Base-by-base conservation (phyloP, 345 rosid species). In the Melastoma malabathricum region DNA sequence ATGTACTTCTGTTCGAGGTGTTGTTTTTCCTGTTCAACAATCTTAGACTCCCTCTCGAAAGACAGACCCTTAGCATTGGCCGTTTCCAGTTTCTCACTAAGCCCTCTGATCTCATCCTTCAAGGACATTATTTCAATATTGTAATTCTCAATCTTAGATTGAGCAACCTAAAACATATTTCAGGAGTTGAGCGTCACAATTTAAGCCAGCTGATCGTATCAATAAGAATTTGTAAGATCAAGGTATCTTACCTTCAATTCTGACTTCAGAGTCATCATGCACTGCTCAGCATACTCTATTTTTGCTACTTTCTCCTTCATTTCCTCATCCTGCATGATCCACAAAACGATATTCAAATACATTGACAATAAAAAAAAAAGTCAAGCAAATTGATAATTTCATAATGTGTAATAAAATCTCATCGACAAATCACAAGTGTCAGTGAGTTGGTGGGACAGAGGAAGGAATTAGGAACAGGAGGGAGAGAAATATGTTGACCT, bases 1-100 rank as follows among this genome's bases (percentile, higher is more conserved):
- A 60, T 67, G 70, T 88, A 93, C 73, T 71, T 88, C 54, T 85
- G 82, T 70, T 88, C 95, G 48, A 85, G 47, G 67, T 80, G 80
- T 61, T 77, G 64, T 73, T 81, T 93, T 70, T 88, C 99, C 62
- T 88, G 99, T 59, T 88, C 92, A 65, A 83, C 44, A 50, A 75
- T 79, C 70, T 63, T 79, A 48, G 99, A 90, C 56, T 83, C 79
- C 66, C 75, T 68, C 69, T 88, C 99, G 63, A 60, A 93, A 18
- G 95, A 54, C 61, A 68, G 79, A 18, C 92, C 92, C 67, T 71
- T 85, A n/a, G 71, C 48, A 63, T 73, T 79, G 56, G 82, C 83
- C 68, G 61, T 66, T 64, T 83, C 97, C 41, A 83, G 63, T 73
- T 64, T 88, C 61, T 79, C 86, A 59, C 44, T 55, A 69, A 83